Evolutionary conservation across 2,329 filamentous ascomycete species (phyloP), one percentile per base, ranked within the genome.

Genomic region (Ilyonectria destructans): DNA sequence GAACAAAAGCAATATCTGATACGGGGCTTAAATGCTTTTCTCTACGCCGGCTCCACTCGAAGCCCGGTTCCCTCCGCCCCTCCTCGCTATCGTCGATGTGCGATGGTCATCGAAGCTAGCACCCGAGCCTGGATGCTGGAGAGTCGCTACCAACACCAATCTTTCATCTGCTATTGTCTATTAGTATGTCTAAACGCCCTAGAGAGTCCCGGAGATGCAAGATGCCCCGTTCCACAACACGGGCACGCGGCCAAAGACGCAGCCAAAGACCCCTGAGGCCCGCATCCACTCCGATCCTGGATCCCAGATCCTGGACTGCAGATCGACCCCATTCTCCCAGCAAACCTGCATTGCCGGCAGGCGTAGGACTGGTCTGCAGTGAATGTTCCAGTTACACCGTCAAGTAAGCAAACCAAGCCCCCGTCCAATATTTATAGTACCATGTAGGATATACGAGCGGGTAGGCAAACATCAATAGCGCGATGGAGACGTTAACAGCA

Each of bases 1-100:
- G 58, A 31, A 62, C 63, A 66, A 66, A 43, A 66, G 63, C 63
- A 66, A 66, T 17, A 15, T 23, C n/a, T 54, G 31, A 54, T 54
- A 54, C 51, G 29, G 15, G 43, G 33, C 63, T 62, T 35, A 35
- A 62, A 26, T 26, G 26, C 45, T 58, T 45, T 51, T 54, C 35
- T 40, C 56, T 58, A 26, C 46, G 45, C 52, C 58, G 58, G 43
- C 58, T 66, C 45, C 56, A 66, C 58, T 48, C 45, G 9, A 58
- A 57, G 23, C 52, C 62, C 62, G 56, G 31, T 49, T 65, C 43
- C 45, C 35, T 40, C 63, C 51, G 51, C 12, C 49, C 49, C 49
- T 19, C 19, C 17, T 35, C 29, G 12, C 2, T 13, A 61, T 46
- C 7, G 43, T 59, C 45, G 57, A 35, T 48, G 40, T 57, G 45